These are phyloP conservation scores for Peronospora belbahrii DNA, from an alignment of 352 stramenopile genomes.

Conservation along the genomic window DNA sequence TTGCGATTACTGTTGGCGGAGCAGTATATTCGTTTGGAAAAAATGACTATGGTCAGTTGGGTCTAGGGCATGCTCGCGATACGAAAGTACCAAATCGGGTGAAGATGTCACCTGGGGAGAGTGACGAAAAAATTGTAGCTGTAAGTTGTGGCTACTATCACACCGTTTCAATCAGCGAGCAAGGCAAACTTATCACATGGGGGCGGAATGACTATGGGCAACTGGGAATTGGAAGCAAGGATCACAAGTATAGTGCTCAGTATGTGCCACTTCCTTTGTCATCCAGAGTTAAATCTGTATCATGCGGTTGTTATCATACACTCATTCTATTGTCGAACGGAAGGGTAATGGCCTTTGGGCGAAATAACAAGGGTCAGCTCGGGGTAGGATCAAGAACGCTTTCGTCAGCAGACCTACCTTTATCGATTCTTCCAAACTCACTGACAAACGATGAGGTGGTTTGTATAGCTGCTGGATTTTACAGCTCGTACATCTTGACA, in stretches of 20 bases:
- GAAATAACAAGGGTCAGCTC: constrained; percentile 85
- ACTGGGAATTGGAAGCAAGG: constrained; percentile 81
- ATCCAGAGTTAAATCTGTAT: constrained; percentile 66
- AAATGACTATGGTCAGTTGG: constrained; percentile 84
- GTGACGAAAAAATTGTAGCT: constrained; percentile 67
- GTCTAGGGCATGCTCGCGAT: constrained; percentile 69
- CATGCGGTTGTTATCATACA: constrained; percentile 81
- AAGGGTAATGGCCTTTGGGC: constrained; percentile 80
- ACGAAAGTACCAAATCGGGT: constrained; percentile 65
- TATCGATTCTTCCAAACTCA: constrained; percentile 68
- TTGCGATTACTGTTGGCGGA: constrained; percentile 49
- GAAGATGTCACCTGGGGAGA: constrained; percentile 55
- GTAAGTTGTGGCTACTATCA: constrained; percentile 85
- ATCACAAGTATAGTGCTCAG: constrained; percentile 79
- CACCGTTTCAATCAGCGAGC: constrained; percentile 68
- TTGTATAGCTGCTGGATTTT: constrained; percentile 76
- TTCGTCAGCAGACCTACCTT: constrained; percentile 68
- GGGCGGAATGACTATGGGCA: constrained; percentile 84
- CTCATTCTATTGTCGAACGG: constrained; percentile 71
- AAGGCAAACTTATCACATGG: constrained; percentile 81
- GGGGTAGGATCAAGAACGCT: constrained; percentile 66
- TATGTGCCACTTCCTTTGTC: constrained; percentile 72
- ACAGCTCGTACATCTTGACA: constrained; percentile 85
- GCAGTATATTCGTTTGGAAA: constrained; percentile 83
- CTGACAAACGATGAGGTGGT: constrained; percentile 78